Conservation (phyloP, 2,329 filamentous ascomycete species). For the Penicillium oxalicum region DNA sequence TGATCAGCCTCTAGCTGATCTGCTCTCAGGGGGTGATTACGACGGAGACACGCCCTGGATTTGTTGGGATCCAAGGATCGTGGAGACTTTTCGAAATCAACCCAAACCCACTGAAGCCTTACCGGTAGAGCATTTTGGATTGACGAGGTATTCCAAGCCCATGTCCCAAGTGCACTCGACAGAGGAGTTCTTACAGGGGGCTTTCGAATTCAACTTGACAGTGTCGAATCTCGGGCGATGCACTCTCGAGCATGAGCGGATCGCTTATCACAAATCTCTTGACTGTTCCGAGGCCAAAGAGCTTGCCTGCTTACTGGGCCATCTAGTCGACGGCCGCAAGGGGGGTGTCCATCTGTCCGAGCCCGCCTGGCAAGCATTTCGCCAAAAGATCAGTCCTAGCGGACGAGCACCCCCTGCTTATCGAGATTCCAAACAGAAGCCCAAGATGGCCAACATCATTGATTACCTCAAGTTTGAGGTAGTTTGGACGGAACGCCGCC, state of each 20-base stretch:
- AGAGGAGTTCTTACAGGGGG: slow-evolving; percentile 38
- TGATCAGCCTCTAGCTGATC: slow-evolving; percentile 49
- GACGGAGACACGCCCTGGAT: slow-evolving; percentile 58
- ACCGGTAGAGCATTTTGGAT: slow-evolving; percentile 41
- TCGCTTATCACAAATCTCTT: slow-evolving; percentile 49
- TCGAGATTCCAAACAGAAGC: slow-evolving; percentile 20
- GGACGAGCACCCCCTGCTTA: slow-evolving; percentile 34
- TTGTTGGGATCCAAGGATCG: slow-evolving; percentile 53
- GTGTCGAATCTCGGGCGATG: slow-evolving; percentile 48
- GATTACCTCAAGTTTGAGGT: slow-evolving; percentile 43
- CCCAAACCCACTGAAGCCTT: slow-evolving; percentile 36
- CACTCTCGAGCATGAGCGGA: slow-evolving; percentile 46
- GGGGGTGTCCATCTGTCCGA: slow-evolving; percentile 39
- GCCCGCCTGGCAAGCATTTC: slow-evolving; percentile 35
- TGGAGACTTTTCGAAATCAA: slow-evolving; percentile 49
- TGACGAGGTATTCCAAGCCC: slow-evolving; percentile 40
- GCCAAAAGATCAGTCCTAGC: slow-evolving; percentile 28
- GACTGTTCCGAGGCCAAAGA: slow-evolving; percentile 29
- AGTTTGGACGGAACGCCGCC: slow-evolving; percentile 26
- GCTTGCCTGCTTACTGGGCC: slow-evolving; percentile 39
- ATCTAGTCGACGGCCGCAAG: slow-evolving; percentile 44
- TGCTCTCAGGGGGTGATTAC: slow-evolving; percentile 60
- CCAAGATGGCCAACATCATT: slow-evolving; percentile 35
- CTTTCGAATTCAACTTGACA: slow-evolving; percentile 45
- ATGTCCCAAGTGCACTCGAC: slow-evolving; percentile 38